Percentiles rank a stretch among this genome's conserved stretches.
Conservation (phyloP, 805 yeast species). For the Cyberlindnera samutprakarnensis region DNA sequence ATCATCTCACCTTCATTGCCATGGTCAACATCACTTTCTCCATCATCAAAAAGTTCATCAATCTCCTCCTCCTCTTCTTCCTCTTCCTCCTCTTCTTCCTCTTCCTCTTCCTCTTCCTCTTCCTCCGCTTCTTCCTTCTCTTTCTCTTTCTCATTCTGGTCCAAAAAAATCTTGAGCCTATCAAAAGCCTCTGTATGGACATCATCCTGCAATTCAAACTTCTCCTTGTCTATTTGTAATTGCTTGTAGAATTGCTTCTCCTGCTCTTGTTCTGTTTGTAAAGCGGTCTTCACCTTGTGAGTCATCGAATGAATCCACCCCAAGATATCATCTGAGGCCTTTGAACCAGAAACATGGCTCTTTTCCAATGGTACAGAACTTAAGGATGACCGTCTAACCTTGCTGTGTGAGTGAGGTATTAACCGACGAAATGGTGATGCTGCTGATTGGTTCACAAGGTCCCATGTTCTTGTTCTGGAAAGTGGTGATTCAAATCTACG, state of each 20-base stretch:
- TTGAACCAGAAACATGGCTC: too few species aligned
- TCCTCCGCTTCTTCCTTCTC: conserved; percentile 15
- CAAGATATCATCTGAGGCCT: conserved; percentile 19
- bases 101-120: conserved; percentile 19
- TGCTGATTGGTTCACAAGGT: conserved; percentile 11
- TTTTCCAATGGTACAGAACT: too few species aligned
- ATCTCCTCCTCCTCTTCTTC: background rate
- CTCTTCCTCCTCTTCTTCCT: conserved; percentile 15
- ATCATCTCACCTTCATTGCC: too few species aligned
- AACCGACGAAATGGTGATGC: conserved; percentile 17
- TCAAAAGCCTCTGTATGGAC: conserved; percentile 18
- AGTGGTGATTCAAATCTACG: conserved; percentile 15
- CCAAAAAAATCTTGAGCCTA: conserved; percentile 13
- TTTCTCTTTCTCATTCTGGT: conserved; percentile 2
- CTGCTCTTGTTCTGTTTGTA: conserved; percentile 26
- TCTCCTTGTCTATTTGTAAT: conserved; percentile 24
- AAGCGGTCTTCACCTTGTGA: conserved; percentile 24
- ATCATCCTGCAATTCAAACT: conserved; percentile 17
- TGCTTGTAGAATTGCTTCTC: conserved; percentile 30
- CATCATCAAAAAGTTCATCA: too few species aligned
- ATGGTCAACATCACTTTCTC: too few species aligned
- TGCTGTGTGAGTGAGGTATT: too few species aligned
- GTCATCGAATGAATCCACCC: conserved; percentile 30
- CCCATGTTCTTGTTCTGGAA: conserved; percentile 15
- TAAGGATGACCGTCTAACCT: too few species aligned